A percentile compares a stretch with the other conserved stretches of the same genome.
Evolutionary conservation across 257 asterid genomes (phyloP).

Genomic region (Rubia yunnanensis): DNA sequence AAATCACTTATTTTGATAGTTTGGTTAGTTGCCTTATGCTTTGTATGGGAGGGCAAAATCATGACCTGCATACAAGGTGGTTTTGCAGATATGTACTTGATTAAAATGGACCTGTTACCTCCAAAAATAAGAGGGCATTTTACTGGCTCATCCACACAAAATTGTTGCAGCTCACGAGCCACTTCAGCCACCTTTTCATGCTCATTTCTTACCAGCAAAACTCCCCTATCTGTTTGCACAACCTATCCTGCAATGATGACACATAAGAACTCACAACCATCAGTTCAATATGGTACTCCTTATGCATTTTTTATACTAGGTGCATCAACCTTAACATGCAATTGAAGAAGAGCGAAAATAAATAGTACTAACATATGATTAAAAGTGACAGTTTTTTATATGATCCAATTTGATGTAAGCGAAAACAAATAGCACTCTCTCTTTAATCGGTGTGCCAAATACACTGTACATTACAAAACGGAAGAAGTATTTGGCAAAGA

Average conservation of each 20-base stretch:
- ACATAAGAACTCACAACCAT: background rate
- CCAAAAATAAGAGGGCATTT: constrained; percentile 89
- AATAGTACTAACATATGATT: no score
- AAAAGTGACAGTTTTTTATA: no score
- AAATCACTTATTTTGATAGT: no score
- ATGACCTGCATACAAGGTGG: background rate
- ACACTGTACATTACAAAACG: no score
- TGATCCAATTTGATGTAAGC: no score
- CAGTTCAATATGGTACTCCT: background rate
- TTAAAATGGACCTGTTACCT: constrained; percentile 33
- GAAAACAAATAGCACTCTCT: background rate
- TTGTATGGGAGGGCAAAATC: no score
- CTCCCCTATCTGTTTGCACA: constrained; percentile 67
- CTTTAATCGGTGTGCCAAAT: background rate
- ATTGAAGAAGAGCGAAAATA: background rate
- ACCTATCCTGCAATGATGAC: constrained; percentile 29
- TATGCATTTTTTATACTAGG: background rate
- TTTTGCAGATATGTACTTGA: background rate
- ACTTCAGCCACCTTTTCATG: constrained; percentile 62
- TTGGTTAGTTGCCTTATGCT: background rate
- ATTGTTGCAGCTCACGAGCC: constrained; percentile 48
- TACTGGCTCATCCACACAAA: constrained; percentile 67
- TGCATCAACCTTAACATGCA: background rate
- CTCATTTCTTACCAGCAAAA: constrained; percentile 40
- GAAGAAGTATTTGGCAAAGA: background rate